A percentile compares a stretch with the other conserved stretches of the same genome.
Evolutionary conservation across 2,329 filamentous ascomycete species (phyloP).

Genomic region (Dactylonectria macrodidyma): DNA sequence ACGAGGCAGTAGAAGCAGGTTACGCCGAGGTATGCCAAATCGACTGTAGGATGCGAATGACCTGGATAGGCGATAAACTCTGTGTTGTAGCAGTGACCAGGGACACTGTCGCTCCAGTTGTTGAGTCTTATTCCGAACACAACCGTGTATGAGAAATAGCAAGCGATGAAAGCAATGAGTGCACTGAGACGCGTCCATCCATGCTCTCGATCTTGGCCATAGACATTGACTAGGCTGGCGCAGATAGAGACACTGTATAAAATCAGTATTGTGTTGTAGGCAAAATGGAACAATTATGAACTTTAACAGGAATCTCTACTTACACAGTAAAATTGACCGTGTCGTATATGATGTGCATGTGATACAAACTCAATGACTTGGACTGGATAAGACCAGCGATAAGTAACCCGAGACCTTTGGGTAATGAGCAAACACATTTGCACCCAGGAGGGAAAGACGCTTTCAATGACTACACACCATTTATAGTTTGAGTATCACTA

Average conservation of each 20-base stretch:
- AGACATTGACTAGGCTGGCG: slow-evolving; percentile 9
- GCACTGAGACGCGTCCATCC: not conserved
- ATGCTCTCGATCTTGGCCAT: not conserved
- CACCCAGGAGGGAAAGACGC: not conserved
- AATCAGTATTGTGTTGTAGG: not conserved
- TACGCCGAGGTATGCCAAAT: slow-evolving; percentile 12
- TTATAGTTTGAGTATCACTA: slow-evolving; percentile 16
- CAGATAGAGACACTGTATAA: slow-evolving; percentile 13
- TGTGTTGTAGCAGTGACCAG: slow-evolving; percentile 15
- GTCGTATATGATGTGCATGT: slow-evolving; percentile 24
- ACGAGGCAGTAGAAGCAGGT: slow-evolving; percentile 12
- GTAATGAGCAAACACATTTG: not conserved
- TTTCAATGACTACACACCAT: not conserved
- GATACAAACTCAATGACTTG: slow-evolving; percentile 14
- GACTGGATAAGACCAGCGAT: slow-evolving; percentile 14
- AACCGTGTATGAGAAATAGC: not conserved
- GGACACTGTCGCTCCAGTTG: slow-evolving; percentile 1
- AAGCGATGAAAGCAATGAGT: not conserved
- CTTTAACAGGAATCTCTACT: not conserved
- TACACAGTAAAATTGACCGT: slow-evolving; percentile 21
- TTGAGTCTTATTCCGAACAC: slow-evolving; percentile 9
- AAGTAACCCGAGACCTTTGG: not conserved
- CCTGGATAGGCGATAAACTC: not conserved
- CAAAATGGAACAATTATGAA: not conserved
- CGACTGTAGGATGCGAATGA: not conserved